Base-by-base conservation (phyloP, 805 yeast genomes). In the Metschnikowia gruessii region DNA sequence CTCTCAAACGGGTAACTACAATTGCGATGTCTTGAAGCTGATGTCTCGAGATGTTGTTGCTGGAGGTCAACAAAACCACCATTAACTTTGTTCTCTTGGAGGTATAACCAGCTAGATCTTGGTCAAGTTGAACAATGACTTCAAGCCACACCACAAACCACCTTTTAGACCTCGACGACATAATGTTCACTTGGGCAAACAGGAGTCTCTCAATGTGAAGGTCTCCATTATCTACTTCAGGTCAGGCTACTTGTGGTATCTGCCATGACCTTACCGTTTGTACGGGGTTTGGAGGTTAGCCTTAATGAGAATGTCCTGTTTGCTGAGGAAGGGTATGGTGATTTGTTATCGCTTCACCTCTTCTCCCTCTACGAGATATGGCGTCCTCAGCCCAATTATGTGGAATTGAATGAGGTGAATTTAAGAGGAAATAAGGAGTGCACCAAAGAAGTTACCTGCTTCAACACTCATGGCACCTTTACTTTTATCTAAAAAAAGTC, bases 41-140 rank as follows among this genome's bases (percentile, higher is more conserved):
- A 22, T 33, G 8, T 46, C 54, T 18, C 51, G 53, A 54, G 30
- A 51, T 59, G 19, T 49, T 71, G 5, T 33, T 71, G n/a, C 70
- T 65, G 46, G 41, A 61, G 3, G 53, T 70, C 10, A 59, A 66
- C 4, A 69, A 68, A 47, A 65, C 66, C 2, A 61, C 72, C 0
- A 65, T 64, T 37, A 76, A 72, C 47, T 72, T 56, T 45, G 60
- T 68, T 41, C 52, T 71, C 19, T 58, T 72, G 44, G 77, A 72
- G 40, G 66, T 61, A 42, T 72, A 72, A 62, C 58, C 40, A 59
- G 71, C 22, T 72, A 72, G 30, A 64, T 70, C 12, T 52, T 69
- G 30, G 49, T 63, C 13, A 70, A 70, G 48, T 52, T 70, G 30
- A 59, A 63, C 50, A 56, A 59, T 43, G 66, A 69, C 48, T 63